phyloP scores from a whole-genome alignment of 495 filamentous ascomycete species.

The Usnea hakonensis region DNA sequence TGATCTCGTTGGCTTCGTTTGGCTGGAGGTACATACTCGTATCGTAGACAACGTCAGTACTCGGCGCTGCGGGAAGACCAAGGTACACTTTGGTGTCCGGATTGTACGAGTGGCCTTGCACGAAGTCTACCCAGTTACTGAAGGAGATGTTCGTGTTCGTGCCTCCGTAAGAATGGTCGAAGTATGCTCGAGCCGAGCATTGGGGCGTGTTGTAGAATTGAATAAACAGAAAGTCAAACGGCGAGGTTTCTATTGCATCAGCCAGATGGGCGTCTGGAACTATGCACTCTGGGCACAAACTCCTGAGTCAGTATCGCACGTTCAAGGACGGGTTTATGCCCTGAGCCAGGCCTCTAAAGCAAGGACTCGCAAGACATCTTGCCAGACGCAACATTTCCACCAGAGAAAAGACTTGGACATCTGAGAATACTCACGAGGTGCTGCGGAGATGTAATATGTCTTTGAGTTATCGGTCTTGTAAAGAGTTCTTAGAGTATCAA shows the following conservation, averaged over 20 bases:
- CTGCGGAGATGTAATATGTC: conserved; percentile 53
- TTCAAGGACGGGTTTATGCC: not conserved
- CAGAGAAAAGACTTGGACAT: not conserved
- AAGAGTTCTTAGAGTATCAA: conserved; percentile 44
- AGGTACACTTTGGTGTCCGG: conserved; percentile 56
- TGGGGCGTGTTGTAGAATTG: conserved; percentile 64
- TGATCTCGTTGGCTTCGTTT: conserved; percentile 40
- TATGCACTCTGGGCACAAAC: conserved; percentile 39
- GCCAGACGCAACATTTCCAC: not conserved
- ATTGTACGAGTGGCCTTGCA: conserved; percentile 52
- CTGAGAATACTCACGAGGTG: conserved; percentile 36
- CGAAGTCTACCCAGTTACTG: conserved; percentile 64
- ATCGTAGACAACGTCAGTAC: conserved; percentile 23
- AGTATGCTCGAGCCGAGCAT: conserved; percentile 25
- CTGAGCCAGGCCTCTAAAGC: not conserved
- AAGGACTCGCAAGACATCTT: not conserved
- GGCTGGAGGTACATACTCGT: conserved; percentile 40
- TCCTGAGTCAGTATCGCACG: not conserved
- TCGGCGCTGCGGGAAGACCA: conserved; percentile 52
- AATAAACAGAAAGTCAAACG: conserved; percentile 58
- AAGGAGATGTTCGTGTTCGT: conserved; percentile 54
- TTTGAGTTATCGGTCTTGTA: conserved; percentile 45
- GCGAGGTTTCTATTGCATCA: conserved; percentile 43
- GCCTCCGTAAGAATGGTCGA: conserved; percentile 21
- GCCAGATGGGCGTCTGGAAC: conserved; percentile 56